Conservation (phyloP, 2,329 filamentous ascomycete genomes). For the Talaromyces sp. region DNA sequence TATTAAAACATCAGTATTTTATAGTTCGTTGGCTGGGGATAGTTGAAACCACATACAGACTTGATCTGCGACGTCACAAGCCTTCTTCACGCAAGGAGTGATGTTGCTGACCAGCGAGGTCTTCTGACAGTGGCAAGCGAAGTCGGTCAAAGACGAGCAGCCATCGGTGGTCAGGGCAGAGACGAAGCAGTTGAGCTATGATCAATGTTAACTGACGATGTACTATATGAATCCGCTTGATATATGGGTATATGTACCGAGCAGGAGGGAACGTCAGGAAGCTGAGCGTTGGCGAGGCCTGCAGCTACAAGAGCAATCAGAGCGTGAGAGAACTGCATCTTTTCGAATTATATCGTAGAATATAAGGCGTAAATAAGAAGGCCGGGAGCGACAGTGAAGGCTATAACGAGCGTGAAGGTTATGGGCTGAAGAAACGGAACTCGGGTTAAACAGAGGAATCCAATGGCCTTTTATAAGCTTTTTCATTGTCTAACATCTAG, state of each 20-base stretch:
- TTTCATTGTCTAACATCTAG: not conserved
- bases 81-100: constrained; percentile 51
- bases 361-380: not conserved
- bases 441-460: constrained; percentile 9
- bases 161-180: constrained; percentile 45
- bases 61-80: constrained; percentile 45
- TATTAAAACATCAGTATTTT: constrained; percentile 9
- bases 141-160: constrained; percentile 51
- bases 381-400: constrained; percentile 26
- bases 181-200: constrained; percentile 52
- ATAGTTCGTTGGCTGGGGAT: not conserved
- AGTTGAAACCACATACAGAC: constrained; percentile 30
- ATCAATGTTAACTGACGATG: not conserved
- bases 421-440: constrained; percentile 8
- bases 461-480: constrained; percentile 23
- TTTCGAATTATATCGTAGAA: constrained; percentile 15
- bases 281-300: constrained; percentile 50
- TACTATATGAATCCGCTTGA: too few relatives aligned
- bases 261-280: constrained; percentile 50
- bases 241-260: constrained; percentile 42
- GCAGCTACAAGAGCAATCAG: constrained; percentile 45
- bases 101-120: constrained; percentile 45
- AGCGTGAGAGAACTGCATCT: constrained; percentile 38
- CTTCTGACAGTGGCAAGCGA: constrained; percentile 54
- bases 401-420: constrained; percentile 19